Evolutionary conservation across 768 basidiomycete species (phyloP), one percentile per base, ranked within the genome.

Genomic region (Tulasnella sp.): DNA sequence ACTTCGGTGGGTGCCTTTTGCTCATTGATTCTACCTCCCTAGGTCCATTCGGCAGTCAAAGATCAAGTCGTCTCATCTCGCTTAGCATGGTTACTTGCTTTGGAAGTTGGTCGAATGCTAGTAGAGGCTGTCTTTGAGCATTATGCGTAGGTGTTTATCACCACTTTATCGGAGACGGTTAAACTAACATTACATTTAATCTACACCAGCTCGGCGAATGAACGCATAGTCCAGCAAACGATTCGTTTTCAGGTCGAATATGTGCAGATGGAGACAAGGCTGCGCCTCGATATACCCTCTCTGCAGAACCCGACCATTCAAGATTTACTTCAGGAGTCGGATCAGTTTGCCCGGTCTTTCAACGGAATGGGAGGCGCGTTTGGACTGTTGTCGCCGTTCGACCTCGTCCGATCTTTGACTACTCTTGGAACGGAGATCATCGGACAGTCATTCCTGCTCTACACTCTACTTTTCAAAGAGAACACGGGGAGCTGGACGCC

Each of bases 291-390:
- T 77, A 83, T 91, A 42, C 91, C 91, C 72, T 90, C 92, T 9
- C 84, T 94, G 68, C 82, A 88, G 70, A 90, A 92, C 77, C 89
- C 91, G 64, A 78, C 82, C 73, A 83, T 90, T 29, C 88, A 90
- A 73, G 90, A 92, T 77, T 85, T 93, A 52, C 83, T 94, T n/a
- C 89, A 90, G 73, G 91, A 94, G 80, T 90, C 92, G 42, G 92
- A 94, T 77, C 84, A 91, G 39, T 94, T 94, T 77, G 89, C 90
- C 52, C 86, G 90, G 73, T 93, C 92, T 12, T 92, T 93, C 79
- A 86, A 84, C 76, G 90, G 90, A 52, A 81, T 83, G 76, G 86
- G 88, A 6, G 72, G 65, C 41, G 86, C 89, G 12, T 91, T 93
- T 78, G 91, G 91, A 17, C 83, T 92, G 36, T 83, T 92, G 75